Evolutionary conservation across 75 land plant species (phyloP), one percentile per base, ranked within the genome.

Genomic region (Pinus tabuliformis): DNA sequence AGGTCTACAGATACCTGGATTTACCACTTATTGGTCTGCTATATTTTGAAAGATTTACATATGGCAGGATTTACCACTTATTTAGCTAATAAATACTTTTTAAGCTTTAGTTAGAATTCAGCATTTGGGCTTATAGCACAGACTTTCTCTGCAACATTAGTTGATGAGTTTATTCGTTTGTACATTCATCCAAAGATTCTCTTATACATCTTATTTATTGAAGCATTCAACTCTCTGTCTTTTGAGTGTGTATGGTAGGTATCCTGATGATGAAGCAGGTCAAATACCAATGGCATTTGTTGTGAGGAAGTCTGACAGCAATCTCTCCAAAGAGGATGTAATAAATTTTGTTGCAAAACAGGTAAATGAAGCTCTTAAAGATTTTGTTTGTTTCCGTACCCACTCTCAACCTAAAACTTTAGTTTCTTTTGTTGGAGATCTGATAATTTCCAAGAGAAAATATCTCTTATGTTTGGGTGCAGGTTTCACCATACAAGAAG

Each of bases 401-500:
- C 5, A 49, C 11, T 20, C 42, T 64, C 33, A 24, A 36, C 68
- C 39, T 64, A 64, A 5, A 64, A 6, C 33, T 36, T 17, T 16
- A 17, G 39, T 30, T 16, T 20, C 5, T 6, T 64, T 17, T 17
- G 28, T 18, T 17, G 28, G 18, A 36, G 33, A 26, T 24, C 4
- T 62, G 14, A 6, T 6, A 12, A 64, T 36, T 17, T 64, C 39
- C 30, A 37, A 33, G 26, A 33, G 39, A 33, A 33, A 64, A 16
- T 16, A 6, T 37, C 37, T 36, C 3, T 12, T 62, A 62, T 62
- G 68, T 2, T 14, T 64, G 74, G 13, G 72, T 78, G 59, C 74
- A 91, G 93, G 93, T 91, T 30, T 88, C 93, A 18, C 93, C 93
- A 16, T 89, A 91, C 79, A 91, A 91, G 82, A 89, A 80, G 56